Percentiles rank a stretch among this genome's conserved stretches.
These are phyloP conservation scores for Coccomyxa sp. DNA, from an alignment of 139 green algal genomes.

Conservation along the genomic window DNA sequence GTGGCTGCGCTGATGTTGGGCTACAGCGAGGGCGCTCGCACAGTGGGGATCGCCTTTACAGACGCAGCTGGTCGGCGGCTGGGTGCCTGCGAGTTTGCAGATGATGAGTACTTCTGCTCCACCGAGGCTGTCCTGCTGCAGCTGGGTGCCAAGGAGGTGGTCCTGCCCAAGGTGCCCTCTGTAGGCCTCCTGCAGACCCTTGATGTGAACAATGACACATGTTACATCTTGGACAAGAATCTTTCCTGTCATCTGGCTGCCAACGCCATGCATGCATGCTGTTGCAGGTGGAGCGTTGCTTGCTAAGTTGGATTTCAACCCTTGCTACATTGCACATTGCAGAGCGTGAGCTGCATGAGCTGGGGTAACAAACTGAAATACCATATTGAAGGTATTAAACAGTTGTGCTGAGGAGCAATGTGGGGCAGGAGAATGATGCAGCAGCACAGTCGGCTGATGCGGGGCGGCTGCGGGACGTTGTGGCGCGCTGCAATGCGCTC, in stretches of 20 bases:
- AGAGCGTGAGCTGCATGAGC: no score
- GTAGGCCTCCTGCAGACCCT: slow-evolving; percentile 1
- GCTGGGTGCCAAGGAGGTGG: slow-evolving; percentile 75
- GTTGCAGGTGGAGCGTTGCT: no score
- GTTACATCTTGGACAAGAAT: neutral
- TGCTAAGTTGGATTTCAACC: no score
- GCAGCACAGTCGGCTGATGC: slow-evolving; percentile 12
- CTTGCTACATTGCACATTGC: no score
- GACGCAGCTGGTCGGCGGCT: slow-evolving; percentile 56
- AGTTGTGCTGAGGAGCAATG: no score
- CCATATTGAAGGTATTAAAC: no score
- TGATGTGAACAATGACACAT: slow-evolving; percentile 20
- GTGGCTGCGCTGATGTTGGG: slow-evolving; percentile 46
- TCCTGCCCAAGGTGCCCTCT: slow-evolving; percentile 59
- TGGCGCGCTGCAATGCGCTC: slow-evolving; percentile 68
- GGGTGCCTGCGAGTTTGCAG: slow-evolving; percentile 70
- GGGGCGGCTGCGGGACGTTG: slow-evolving; percentile 45
- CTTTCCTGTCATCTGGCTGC: no score
- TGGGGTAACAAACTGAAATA: no score
- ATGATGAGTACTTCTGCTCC: slow-evolving; percentile 78
- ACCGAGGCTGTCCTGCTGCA: slow-evolving; percentile 81
- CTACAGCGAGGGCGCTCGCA: slow-evolving; percentile 32
- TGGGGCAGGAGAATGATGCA: slow-evolving; percentile 13
- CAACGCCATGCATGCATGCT: no score
- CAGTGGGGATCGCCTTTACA: slow-evolving; percentile 73